Base-by-base conservation (phyloP, 805 yeast species). In the Barnettozyma salicaria region DNA sequence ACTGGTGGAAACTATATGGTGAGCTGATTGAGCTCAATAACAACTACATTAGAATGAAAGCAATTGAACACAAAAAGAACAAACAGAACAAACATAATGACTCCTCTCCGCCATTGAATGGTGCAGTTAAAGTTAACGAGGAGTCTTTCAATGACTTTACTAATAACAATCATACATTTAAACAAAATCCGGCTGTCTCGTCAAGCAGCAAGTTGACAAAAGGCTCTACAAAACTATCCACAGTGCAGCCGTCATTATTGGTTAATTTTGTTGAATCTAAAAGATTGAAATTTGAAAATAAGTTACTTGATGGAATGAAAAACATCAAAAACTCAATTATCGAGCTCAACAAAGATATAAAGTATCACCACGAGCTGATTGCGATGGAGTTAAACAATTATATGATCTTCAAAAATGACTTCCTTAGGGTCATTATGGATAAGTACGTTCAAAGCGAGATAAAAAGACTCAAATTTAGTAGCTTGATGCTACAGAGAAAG, bases 321-420 rank as follows among this genome's bases (percentile, higher is more conserved):
- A 70, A 65, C n/a, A 57, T 65, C 17, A 64, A 70, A 32, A 54
- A 58, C 22, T 62, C 61, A 27, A 54, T 80, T 28, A 47, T 65
- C 42, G 60, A 54, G 9, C 45, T 79, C 30, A 73, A 69, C 42
- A 42, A 51, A 14, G 74, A 68, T 4, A 67, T 82, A 18, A 74
- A 68, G 37, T 42, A 46, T 18, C 68, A 61, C n/a, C 84, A 82
- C 55, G 90, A 82, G 48, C 47, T 56, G 2, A 45, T 80, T 4
- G 88, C 89, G 1, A 69, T 74, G 34, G 82, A 78, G 52, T 61
- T 80, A 14, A 78, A 78, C 35, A 73, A 70, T 34, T 79, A 73
- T 42, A 58, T 80, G 45, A 65, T 63, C 36, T 77, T 70, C 56
- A 72, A 73, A 47, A 55, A 69, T 3, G 55, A 56, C 1, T 65